These are phyloP conservation scores for Talaromyces sp. DNA, from an alignment of 2,329 filamentous ascomycete genomes.

Conservation along the genomic window DNA sequence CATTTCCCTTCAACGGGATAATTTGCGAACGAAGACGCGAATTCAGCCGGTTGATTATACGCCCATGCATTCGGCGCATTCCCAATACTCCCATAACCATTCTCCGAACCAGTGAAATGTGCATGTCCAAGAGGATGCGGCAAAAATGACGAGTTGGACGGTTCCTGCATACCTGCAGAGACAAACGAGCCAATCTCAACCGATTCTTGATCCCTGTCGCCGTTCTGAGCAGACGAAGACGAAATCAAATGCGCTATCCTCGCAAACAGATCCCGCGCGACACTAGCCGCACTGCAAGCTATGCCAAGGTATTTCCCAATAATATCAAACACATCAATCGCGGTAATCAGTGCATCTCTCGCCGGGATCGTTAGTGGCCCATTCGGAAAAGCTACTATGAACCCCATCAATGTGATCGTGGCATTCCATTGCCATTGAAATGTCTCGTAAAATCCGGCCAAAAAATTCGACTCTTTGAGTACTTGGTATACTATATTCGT, in stretches of 20 bases:
- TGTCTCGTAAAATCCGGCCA: conserved; percentile 12
- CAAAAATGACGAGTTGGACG: not conserved
- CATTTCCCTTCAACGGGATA: not conserved
- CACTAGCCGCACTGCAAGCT: conserved; percentile 16
- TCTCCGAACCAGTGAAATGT: not conserved
- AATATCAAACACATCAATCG: conserved; percentile 16
- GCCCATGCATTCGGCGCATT: not conserved
- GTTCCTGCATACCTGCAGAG: not conserved
- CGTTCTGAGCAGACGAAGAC: not conserved
- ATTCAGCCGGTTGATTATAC: not conserved
- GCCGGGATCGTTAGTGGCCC: not conserved
- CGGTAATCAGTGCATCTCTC: conserved; percentile 2
- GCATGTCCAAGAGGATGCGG: not conserved
- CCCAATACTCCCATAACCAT: not conserved
- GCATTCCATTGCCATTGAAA: conserved; percentile 22
- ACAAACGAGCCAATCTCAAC: not conserved
- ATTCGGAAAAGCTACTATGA: conserved; percentile 10
- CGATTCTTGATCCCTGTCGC: not conserved
- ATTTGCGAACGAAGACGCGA: not conserved
- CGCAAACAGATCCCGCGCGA: conserved; percentile 9
- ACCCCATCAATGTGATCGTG: conserved; percentile 13
- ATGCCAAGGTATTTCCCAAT: conserved; percentile 14
- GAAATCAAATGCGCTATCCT: conserved; percentile 1
- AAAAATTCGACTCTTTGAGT: conserved; percentile 7
- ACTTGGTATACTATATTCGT: conserved; percentile 18